These are phyloP conservation scores for Taxillus chinensis DNA, from an alignment of 164 flowering plant species.

Conservation along the genomic window DNA sequence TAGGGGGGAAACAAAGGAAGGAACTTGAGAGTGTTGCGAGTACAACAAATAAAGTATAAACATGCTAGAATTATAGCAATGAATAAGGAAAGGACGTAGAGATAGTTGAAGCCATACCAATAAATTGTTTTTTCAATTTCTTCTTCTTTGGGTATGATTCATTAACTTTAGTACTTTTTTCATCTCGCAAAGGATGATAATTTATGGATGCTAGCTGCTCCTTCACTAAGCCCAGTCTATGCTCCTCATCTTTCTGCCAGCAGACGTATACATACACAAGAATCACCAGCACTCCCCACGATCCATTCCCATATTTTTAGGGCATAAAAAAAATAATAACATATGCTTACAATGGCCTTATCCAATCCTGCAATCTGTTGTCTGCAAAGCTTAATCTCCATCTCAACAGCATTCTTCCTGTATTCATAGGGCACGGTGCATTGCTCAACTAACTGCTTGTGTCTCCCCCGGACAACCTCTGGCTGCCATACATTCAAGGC, in stretches of 20 bases:
- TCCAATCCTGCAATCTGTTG: constrained; percentile 37
- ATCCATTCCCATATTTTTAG: neutral
- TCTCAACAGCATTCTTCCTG: constrained; percentile 48
- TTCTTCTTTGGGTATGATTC: constrained; percentile 21
- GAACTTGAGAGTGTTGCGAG: no score
- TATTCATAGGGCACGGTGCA: constrained; percentile 47
- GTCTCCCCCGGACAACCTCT: constrained; percentile 53
- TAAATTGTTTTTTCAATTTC: constrained; percentile 26
- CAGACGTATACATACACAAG: constrained; percentile 4
- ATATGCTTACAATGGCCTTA: constrained; percentile 48
- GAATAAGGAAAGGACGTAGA: no score
- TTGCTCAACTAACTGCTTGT: constrained; percentile 66
- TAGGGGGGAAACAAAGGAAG: no score
- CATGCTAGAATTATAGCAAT: no score
- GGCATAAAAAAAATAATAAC: neutral
- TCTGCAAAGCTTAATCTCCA: constrained; percentile 73
- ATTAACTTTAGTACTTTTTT: constrained; percentile 8
- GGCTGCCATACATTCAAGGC: constrained; percentile 98
- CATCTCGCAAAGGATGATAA: constrained; percentile 62
- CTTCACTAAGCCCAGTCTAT: constrained; percentile 43
- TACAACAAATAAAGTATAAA: no score
- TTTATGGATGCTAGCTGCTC: constrained; percentile 40
- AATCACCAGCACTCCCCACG: neutral
- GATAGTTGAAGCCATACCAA: constrained; percentile 13
- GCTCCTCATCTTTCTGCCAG: constrained; percentile 41